Conservation (phyloP, 1,139 yeast species). For the Nakaseomyces bracarensis region DNA sequence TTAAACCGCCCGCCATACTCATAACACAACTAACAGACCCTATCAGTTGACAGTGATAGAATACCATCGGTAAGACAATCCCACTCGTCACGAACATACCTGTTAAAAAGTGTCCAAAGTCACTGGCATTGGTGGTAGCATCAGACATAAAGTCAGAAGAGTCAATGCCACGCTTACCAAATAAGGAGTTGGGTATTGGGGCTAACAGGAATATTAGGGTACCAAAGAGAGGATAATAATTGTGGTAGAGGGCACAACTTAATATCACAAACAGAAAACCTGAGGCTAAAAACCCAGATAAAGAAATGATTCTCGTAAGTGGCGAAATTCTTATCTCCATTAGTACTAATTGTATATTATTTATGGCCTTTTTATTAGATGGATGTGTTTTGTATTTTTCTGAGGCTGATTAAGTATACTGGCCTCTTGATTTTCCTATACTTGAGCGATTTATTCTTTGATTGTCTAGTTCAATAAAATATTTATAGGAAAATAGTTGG, state of each 20-base stretch:
- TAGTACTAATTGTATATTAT: neutral
- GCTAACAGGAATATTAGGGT: conserved; percentile 52
- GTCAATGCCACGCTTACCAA: conserved; percentile 35
- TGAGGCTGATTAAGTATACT: too few species aligned
- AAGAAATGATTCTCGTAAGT: conserved; percentile 59
- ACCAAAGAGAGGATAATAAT: conserved; percentile 65
- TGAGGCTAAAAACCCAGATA: conserved; percentile 61
- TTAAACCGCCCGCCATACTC: conserved; percentile 63
- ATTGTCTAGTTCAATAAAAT: too few species aligned
- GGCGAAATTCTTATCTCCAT: conserved; percentile 37
- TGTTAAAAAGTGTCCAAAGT: conserved; percentile 53
- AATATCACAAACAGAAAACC: conserved; percentile 66
- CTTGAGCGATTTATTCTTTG: too few species aligned
- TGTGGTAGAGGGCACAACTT: conserved; percentile 64
- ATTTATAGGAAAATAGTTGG: too few species aligned
- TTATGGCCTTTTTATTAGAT: neutral
- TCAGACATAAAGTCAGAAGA: conserved; percentile 55
- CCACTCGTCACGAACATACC: conserved; percentile 66
- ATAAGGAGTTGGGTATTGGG: conserved; percentile 57
- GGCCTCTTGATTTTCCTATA: too few species aligned
- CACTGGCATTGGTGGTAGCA: conserved; percentile 48
- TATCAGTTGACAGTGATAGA: conserved; percentile 53
- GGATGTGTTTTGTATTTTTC: neutral
- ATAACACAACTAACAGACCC: conserved; percentile 50
- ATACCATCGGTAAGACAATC: conserved; percentile 53